These are phyloP conservation scores for Pyrenophora seminiperda DNA, from an alignment of 2,329 filamentous ascomycete genomes.

Conservation along the genomic window DNA sequence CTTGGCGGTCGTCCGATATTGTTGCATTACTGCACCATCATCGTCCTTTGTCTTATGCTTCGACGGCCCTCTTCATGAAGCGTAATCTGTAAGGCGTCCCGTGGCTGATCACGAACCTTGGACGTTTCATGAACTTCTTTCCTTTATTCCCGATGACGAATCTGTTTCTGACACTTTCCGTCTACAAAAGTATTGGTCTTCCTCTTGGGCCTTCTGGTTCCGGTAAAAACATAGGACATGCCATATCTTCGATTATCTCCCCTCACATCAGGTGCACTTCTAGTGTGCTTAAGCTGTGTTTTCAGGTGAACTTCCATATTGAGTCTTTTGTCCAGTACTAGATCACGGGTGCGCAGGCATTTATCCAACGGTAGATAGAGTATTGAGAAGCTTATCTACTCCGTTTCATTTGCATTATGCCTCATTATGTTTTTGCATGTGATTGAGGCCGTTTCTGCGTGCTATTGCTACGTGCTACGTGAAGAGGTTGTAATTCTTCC, in stretches of 20 bases:
- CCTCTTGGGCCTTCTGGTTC: constrained; percentile 24
- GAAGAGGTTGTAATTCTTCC: too few species aligned
- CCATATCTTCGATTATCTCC: constrained; percentile 31
- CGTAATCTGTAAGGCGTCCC: constrained; percentile 23
- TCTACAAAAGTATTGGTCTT: constrained; percentile 43
- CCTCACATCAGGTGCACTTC: constrained; percentile 13
- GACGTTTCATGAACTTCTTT: constrained; percentile 21
- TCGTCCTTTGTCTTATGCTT: constrained; percentile 16
- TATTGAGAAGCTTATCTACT: constrained; percentile 34
- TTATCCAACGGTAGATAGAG: constrained; percentile 42
- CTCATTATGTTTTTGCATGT: background rate
- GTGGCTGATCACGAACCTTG: constrained; percentile 18
- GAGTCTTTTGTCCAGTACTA: constrained; percentile 27
- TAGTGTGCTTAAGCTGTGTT: constrained; percentile 11
- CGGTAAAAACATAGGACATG: constrained; percentile 30
- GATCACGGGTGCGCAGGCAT: constrained; percentile 41
- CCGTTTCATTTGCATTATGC: constrained; percentile 4
- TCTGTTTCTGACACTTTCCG: constrained; percentile 25
- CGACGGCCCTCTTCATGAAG: constrained; percentile 16
- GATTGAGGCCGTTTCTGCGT: background rate
- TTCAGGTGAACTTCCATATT: constrained; percentile 17
- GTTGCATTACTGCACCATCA: constrained; percentile 25
- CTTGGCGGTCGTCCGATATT: constrained; percentile 24
- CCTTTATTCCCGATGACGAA: constrained; percentile 28
- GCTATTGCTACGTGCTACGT: too few species aligned